Evolutionary conservation across 768 basidiomycete genomes (phyloP), one percentile per base, ranked within the genome.

Genomic region (Paxillus involutus): DNA sequence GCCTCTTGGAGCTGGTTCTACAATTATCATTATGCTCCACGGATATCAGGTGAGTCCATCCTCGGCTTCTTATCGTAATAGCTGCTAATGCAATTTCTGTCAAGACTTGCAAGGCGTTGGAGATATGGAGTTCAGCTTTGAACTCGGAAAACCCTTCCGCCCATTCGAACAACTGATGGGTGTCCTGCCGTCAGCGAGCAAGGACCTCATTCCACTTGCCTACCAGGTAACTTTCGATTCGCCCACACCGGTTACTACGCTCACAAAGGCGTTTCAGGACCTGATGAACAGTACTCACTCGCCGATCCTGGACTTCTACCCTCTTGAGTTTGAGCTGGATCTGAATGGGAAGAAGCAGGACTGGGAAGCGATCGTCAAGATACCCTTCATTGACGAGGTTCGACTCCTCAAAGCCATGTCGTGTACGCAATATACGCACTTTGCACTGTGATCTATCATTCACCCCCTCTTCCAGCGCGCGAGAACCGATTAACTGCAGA

Each of bases 1-100:
- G 90, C 94, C 6, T 95, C 93, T 14, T 99, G 97, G 97, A 83
- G 91, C 19, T 98, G 97, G 97, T 99, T 96, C 76, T 98, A 98
- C 73, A 77, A 95, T 70, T 98, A 98, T 69, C 96, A 99, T 67
- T 99, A 95, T 69, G 90, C 97, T 0, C 97, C 97, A 19, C 85
- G 94, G 29, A 98, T 98, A 51, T 93, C 94, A 17, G 96, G 96
- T 95, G 62, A 49, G 79, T 66, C 14, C 6, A 14, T 17, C 36
- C 33, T 42, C 9, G 35, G 33, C 21, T 26, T 33, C 9, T 42
- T 3, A 24, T 4, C 8, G 12, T 24, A 36, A 12, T 53, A 47
- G 6, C 35, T 26, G 47, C 54, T 55, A 16, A 58, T 10, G 9
- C 9, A 16, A 21, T 33, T 24, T 63, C 43, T 48, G 37, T 24